A percentile compares a stretch with the other conserved stretches of the same genome.
phyloP scores from a whole-genome alignment of 495 filamentous ascomycete species.

The Antarctomyces pellizariae region DNA sequence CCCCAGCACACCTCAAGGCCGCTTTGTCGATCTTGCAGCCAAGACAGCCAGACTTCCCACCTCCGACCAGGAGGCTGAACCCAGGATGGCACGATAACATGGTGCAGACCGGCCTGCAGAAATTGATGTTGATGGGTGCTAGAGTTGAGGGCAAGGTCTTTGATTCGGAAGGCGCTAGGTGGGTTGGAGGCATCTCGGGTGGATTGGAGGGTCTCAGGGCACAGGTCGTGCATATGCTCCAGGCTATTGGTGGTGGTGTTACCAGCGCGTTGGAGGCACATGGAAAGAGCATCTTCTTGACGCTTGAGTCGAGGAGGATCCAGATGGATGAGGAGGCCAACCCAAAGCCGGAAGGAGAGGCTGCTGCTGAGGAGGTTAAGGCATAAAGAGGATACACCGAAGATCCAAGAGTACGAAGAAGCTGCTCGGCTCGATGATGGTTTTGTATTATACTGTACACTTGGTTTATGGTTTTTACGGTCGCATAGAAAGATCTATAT shows the following conservation, averaged over 20 bases:
- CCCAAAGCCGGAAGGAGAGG: slow-evolving; percentile 15
- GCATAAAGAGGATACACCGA: too few relatives aligned
- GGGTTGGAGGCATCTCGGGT: slow-evolving; percentile 65
- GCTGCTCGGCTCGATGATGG: too few relatives aligned
- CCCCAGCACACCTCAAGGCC: slow-evolving; percentile 57
- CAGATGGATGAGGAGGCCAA: slow-evolving; percentile 57
- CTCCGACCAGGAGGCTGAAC: slow-evolving; percentile 46
- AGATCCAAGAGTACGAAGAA: too few relatives aligned
- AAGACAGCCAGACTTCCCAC: slow-evolving; percentile 43
- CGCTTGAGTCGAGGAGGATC: slow-evolving; percentile 52
- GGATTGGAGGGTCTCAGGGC: slow-evolving; percentile 63
- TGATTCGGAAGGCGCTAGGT: slow-evolving; percentile 54
- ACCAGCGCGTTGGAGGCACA: slow-evolving; percentile 52
- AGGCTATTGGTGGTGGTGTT: slow-evolving; percentile 48
- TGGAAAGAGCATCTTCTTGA: slow-evolving; percentile 58
- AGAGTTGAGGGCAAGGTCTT: slow-evolving; percentile 62
- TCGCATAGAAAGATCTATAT: too few relatives aligned
- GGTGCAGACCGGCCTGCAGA: slow-evolving; percentile 61
- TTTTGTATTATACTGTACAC: too few relatives aligned
- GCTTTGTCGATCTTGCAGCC: slow-evolving; percentile 56
- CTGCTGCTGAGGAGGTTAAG: slow-evolving; percentile 14
- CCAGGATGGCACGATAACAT: slow-evolving; percentile 57
- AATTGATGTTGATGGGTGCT: slow-evolving; percentile 67
- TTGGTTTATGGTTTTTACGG: too few relatives aligned
- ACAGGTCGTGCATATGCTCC: slow-evolving; percentile 57